Evolutionary conservation across 2,329 filamentous ascomycete genomes (phyloP).

Genomic region (Sarocladiaceae sp.): DNA sequence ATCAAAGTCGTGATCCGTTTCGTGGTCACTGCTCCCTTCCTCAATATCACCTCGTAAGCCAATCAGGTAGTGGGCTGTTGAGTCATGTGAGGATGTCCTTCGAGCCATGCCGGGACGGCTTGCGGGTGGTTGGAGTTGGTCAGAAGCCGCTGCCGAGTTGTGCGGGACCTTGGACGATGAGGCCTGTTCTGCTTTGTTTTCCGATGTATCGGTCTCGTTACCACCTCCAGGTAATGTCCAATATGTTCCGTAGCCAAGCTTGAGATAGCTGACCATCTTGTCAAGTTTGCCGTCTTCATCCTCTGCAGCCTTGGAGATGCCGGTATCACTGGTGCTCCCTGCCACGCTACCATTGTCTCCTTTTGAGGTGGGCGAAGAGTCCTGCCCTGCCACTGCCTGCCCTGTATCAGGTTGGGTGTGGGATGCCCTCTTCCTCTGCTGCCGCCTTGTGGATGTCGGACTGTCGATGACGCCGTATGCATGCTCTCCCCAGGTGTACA

Average conservation of each 20-base stretch:
- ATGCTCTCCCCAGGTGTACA: conserved; percentile 76
- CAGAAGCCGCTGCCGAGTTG: conserved; percentile 2
- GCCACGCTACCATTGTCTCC: neutral
- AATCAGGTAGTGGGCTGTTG: conserved; percentile 53
- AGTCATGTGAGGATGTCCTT: conserved; percentile 20
- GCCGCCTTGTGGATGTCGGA: conserved; percentile 56
- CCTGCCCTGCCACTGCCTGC: neutral
- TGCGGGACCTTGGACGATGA: conserved; percentile 9
- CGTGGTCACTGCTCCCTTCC: conserved; percentile 29
- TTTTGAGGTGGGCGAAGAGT: conserved; percentile 2
- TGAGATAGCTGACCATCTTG: conserved; percentile 58
- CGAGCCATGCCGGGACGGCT: conserved; percentile 8
- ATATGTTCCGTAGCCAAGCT: conserved; percentile 61
- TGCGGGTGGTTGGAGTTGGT: neutral
- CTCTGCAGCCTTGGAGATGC: conserved; percentile 11
- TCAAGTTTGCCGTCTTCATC: conserved; percentile 38
- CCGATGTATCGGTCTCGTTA: no score
- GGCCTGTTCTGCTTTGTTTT: conserved; percentile 13
- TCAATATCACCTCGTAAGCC: conserved; percentile 62
- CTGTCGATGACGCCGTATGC: conserved; percentile 82
- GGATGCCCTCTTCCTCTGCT: neutral
- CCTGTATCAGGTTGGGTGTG: neutral
- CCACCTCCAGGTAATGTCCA: conserved; percentile 41
- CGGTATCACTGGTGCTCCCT: no score
- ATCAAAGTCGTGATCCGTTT: conserved; percentile 24